Conservation (phyloP, 139 green algal genomes). For the Yamagishiella unicocca region DNA sequence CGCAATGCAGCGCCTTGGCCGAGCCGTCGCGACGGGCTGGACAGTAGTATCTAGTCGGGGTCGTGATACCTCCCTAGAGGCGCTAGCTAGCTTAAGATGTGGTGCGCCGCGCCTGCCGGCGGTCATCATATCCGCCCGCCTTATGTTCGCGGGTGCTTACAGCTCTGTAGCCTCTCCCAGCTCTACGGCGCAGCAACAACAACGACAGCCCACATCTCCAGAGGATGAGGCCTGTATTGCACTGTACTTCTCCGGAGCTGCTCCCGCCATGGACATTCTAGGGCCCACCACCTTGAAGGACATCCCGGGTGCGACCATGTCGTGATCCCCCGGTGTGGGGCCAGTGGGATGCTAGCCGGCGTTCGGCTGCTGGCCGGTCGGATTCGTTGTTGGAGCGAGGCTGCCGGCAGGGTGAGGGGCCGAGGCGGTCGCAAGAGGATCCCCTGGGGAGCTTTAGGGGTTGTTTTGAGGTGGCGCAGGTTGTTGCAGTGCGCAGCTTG, state of each 20-base stretch:
- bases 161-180: too few species aligned
- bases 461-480: too few species aligned
- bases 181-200: neutral
- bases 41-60: neutral
- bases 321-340: too few species aligned
- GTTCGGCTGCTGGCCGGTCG: too few species aligned
- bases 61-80: too few species aligned
- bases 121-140: neutral
- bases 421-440: too few species aligned
- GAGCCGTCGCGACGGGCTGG: neutral
- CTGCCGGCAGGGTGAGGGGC: too few species aligned
- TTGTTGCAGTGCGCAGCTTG: too few species aligned
- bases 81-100: neutral
- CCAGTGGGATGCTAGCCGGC: too few species aligned
- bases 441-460: too few species aligned
- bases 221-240: slow-evolving; percentile 4
- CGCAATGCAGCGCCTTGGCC: neutral
- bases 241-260: slow-evolving; percentile 27
- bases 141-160: neutral
- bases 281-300: neutral
- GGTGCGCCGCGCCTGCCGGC: neutral
- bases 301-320: neutral
- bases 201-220: neutral
- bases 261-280: neutral
- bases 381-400: too few species aligned